Evolutionary conservation across 2,329 filamentous ascomycete species (phyloP), one percentile per base, ranked within the genome.

Genomic region (Neospermospora avenae): DNA sequence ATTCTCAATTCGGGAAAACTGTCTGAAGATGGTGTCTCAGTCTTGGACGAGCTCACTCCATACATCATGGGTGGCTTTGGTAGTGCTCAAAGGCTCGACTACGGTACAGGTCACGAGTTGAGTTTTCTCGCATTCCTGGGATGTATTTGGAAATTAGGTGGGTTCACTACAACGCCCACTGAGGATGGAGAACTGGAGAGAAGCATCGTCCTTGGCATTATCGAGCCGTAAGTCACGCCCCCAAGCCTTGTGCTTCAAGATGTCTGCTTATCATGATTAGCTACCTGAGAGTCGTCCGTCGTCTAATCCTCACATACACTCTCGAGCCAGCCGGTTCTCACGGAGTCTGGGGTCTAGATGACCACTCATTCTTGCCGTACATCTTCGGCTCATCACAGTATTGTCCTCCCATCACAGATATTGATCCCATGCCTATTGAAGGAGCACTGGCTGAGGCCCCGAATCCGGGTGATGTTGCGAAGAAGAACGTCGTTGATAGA

Each of bases 281-380:
- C 42, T 96, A 96, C 70, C 78, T 96, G n/a, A 78, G 80, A 34
- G 86, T 98, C 1, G 80, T 96, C 48, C 87, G 95, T 41, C 85
- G 83, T 44, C 81, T 99, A 10, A 97, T 99, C 68, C 79, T 91
- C 54, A 93, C 87, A 2, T 99, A 98, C 73, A 97, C 88, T 0
- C 84, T 99, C 20, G 95, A 99, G 72, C 95, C 95, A 3, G 95
- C 95, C 5, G 95, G 95, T 2, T 96, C 93, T 1, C 95, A 98
- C 72, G 95, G 95, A 3, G 95, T 99, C 20, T 99, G 95, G 95
- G 95, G 95, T 20, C 81, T 99, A n/a, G 95, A 99, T 72, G 95
- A 99, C 74, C 93, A 99, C 75, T 93, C 86, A 8, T 98, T 99
- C 73, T 75, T 95, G 25, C 90, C 95, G 0, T 99, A 98, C 74